Evolutionary conservation across 176 grass and related monocot species (phyloP).

Genomic region (Triticum aestivum): IWGSC_CS_RefSeq_v2.1 NC_057812.1:567718210-567718709

Average conservation of each 20-base stretch:
- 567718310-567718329: constrained; percentile 78
- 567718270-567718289: constrained; percentile 15
- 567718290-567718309: background rate
- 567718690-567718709: background rate
- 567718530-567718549: constrained; percentile 37
- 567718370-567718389: constrained; percentile 93
- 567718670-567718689: background rate
- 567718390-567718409: constrained; percentile 56
- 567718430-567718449: constrained; percentile 61
- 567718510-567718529: constrained; percentile 55
- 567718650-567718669: background rate
- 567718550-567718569: constrained; percentile 61
- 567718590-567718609: constrained; percentile 78
- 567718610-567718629: constrained; percentile 65
- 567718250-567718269: background rate
- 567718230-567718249: background rate
- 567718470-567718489: constrained; percentile 45
- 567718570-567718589: constrained; percentile 83
- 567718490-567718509: constrained; percentile 70
- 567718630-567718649: background rate
- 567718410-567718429: constrained; percentile 77
- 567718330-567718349: constrained; percentile 60
- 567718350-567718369: constrained; percentile 47
- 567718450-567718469: constrained; percentile 82
- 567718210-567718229: background rate